Conservation (phyloP, 768 basidiomycete genomes). For the Russula abietina region DNA sequence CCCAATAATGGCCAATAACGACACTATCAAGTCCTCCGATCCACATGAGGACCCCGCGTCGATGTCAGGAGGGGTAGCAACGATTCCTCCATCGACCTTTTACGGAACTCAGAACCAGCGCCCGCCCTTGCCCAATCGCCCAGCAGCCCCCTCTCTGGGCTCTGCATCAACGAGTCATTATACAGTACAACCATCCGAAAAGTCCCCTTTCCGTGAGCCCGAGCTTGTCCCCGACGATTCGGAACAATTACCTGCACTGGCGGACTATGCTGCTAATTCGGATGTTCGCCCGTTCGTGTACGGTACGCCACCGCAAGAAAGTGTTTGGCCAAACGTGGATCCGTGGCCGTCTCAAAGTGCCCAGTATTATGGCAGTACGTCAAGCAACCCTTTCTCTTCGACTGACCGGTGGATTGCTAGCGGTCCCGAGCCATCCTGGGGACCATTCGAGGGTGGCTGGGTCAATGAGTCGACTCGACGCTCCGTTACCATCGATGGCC, state of each 20-base stretch:
- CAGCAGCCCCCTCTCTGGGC: conserved; percentile 30
- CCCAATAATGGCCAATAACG: conserved; percentile 14
- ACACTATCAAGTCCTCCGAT: conserved; percentile 1
- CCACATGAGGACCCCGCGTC: background rate
- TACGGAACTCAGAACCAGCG: conserved; percentile 20
- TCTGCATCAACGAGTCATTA: conserved; percentile 36
- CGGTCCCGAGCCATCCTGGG: conserved; percentile 12
- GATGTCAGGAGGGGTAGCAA: conserved; percentile 18
- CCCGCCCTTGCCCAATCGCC: conserved; percentile 35
- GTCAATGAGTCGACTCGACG: conserved; percentile 26
- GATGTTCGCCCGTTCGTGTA: conserved; percentile 20
- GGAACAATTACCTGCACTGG: conserved; percentile 6
- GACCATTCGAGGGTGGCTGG: conserved; percentile 15
- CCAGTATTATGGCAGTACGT: conserved; percentile 9
- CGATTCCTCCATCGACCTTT: conserved; percentile 27
- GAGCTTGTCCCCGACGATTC: conserved; percentile 29
- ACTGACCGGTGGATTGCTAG: conserved; percentile 19
- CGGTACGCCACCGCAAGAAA: conserved; percentile 13
- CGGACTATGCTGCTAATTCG: conserved; percentile 8
- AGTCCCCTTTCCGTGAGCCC: conserved; percentile 30
- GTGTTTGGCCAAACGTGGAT: conserved; percentile 6
- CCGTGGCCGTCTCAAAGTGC: conserved; percentile 14
- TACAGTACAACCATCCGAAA: conserved; percentile 25
- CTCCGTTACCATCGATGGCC: conserved; percentile 50
- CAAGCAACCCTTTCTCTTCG: conserved; percentile 10